A percentile compares a stretch with the other conserved stretches of the same genome.
Conservation (phyloP, 1,284 basidiomycete genomes). For the Boletus subluridellus region DNA sequence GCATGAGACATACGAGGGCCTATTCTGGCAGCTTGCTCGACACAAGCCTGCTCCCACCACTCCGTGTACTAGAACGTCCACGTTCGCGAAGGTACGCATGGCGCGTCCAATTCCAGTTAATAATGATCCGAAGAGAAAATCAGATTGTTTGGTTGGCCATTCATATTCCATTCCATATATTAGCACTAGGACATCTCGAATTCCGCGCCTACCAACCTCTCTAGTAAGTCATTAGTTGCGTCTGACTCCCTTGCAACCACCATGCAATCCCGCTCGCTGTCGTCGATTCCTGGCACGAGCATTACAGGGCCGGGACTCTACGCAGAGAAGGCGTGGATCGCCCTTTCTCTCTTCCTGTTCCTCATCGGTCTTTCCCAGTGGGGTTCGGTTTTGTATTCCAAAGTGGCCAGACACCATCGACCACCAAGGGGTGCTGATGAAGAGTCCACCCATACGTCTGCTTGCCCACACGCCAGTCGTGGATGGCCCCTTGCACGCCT, state of each 20-base stretch:
- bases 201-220: background rate
- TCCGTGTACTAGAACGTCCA: too few species aligned
- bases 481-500: too few species aligned
- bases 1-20: background rate
- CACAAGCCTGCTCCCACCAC: background rate
- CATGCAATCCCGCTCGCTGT: too few species aligned
- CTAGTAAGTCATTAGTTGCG: background rate
- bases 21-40: background rate
- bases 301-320: too few species aligned
- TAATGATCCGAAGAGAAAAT: too few species aligned
- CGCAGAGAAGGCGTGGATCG: too few species aligned
- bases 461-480: background rate
- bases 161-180: background rate
- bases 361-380: constrained; percentile 41
- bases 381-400: constrained; percentile 19
- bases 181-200: background rate
- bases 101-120: too few species aligned
- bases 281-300: too few species aligned
- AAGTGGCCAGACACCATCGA: too few species aligned
- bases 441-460: constrained; percentile 16
- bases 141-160: background rate
- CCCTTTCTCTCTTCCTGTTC: constrained; percentile 43
- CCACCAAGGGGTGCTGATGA: too few species aligned
- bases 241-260: too few species aligned
- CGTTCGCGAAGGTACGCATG: background rate